Base-by-base conservation (phyloP, 805 yeast genomes). In the Candida berthetii region DNA sequence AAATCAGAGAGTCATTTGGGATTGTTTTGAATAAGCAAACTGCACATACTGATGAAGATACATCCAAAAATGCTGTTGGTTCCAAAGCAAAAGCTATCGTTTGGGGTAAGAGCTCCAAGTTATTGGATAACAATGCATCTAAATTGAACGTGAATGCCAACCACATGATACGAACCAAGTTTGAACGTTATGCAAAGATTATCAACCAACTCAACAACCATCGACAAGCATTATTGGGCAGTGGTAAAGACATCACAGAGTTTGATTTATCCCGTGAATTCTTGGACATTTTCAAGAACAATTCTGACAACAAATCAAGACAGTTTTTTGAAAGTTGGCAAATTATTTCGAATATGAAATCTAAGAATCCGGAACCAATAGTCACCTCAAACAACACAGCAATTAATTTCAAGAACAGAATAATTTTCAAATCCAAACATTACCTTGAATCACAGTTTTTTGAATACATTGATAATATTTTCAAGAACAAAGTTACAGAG, bases 401-500 rank as follows among this genome's bases (percentile, higher is more conserved):
- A 9, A 47, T 43, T 22, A 47, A 52, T 29, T 57, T 54, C 42
- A 55, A 52, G n/a, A 42, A 40, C 37, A 60, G 64, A 42, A 72
- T 84, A 32, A 74, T 78, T 3, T 50, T 58, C 13, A 80, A 76
- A 44, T 74, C 93, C 14, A 76, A 74, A 50, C 49, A 59, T 11
- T 82, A 75, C 52, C 68, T 91, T 47, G 95, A 93, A 57, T 58
- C 61, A 9, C 97, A 91, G 61, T 91, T 89, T 62, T 75, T 76
- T 53, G 82, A 76, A 35, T 79, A 82, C 58, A 76, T 89, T 46
- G 87, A 85, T 52, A 77, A 74, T 36, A 64, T 85, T 48, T 79
- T 79, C 62, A 57, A 71, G 46, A 72, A 74, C 53, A 75, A 69
- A 34, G 73, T 75, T 15, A 71, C 61, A 32, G 63, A 74, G 18